Evolutionary conservation across 192 early-diverging fungal genomes (phyloP).

Genomic region (Thoreauomyces humboldtii): DNA sequence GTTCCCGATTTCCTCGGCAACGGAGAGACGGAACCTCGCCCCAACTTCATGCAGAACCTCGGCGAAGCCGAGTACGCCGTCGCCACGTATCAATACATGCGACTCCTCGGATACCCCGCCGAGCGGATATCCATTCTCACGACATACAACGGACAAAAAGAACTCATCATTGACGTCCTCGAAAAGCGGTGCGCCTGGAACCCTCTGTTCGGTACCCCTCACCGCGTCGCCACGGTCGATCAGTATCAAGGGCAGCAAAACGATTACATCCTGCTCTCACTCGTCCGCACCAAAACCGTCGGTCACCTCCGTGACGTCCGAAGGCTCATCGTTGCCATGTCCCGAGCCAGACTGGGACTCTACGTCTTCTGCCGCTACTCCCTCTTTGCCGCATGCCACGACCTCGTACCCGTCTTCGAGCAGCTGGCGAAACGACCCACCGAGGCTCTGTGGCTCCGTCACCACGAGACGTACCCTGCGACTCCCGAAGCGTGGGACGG

Average conservation of each 20-base stretch:
- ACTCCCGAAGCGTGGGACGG: not conserved
- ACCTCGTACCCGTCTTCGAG: slow-evolving; percentile 71
- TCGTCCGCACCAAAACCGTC: slow-evolving; percentile 86
- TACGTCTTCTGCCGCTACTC: slow-evolving; percentile 82
- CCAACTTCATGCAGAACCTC: slow-evolving; percentile 91
- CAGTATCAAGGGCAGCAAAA: slow-evolving; percentile 92
- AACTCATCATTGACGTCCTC: slow-evolving; percentile 88
- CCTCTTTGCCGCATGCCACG: slow-evolving; percentile 79
- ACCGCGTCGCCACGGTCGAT: slow-evolving; percentile 87
- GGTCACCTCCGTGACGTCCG: slow-evolving; percentile 87
- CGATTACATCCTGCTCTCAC: slow-evolving; percentile 89
- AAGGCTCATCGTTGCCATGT: slow-evolving; percentile 90
- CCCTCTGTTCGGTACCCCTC: slow-evolving; percentile 78
- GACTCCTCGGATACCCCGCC: slow-evolving; percentile 86
- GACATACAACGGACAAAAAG: slow-evolving; percentile 96
- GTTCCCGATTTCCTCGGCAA: slow-evolving; percentile 70
- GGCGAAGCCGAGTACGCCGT: slow-evolving; percentile 98
- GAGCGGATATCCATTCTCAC: slow-evolving; percentile 91
- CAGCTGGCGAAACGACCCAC: slow-evolving; percentile 58
- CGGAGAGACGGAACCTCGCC: slow-evolving; percentile 85
- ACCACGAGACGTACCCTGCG: slow-evolving; percentile 42
- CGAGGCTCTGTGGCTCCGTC: slow-evolving; percentile 53
- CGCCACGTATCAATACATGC: slow-evolving; percentile 94
- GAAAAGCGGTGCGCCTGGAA: slow-evolving; percentile 82
- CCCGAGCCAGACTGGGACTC: slow-evolving; percentile 87